Conservation (phyloP, 2,329 filamentous ascomycete species). For the Aureobasidium musti region DNA sequence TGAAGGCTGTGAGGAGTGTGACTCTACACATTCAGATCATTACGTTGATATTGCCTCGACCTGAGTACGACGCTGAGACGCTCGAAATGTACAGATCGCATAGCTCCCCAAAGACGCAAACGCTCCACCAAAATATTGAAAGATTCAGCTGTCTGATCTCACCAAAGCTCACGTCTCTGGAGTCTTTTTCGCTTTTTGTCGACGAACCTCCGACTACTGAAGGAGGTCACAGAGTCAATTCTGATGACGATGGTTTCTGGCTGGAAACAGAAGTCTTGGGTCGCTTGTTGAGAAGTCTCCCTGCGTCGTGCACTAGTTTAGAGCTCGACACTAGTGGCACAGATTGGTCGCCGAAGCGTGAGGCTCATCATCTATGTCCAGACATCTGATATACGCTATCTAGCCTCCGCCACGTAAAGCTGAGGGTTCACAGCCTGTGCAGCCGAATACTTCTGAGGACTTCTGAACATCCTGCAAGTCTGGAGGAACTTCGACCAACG, state of each 20-base stretch:
- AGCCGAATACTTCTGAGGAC: neutral
- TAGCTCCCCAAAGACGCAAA: neutral
- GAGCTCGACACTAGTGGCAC: neutral
- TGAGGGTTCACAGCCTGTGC: neutral
- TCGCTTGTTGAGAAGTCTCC: neutral
- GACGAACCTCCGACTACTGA: neutral
- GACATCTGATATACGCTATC: neutral
- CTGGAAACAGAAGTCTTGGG: neutral
- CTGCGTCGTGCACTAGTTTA: neutral
- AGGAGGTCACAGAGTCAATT: too few relatives aligned
- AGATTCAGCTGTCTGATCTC: neutral
- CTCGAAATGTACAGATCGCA: neutral
- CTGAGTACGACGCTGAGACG: neutral
- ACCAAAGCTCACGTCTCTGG: neutral
- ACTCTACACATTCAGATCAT: neutral
- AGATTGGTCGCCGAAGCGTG: neutral
- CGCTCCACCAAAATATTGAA: neutral
- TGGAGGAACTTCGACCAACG: neutral
- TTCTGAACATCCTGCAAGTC: too few relatives aligned
- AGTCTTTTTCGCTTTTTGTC: neutral
- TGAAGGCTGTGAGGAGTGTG: neutral
- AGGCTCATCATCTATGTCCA: neutral
- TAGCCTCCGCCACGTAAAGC: neutral
- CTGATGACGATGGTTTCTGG: neutral
- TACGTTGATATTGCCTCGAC: neutral